These are phyloP conservation scores for Metarhizium album DNA, from an alignment of 2,329 filamentous ascomycete genomes.

Conservation along the genomic window DNA sequence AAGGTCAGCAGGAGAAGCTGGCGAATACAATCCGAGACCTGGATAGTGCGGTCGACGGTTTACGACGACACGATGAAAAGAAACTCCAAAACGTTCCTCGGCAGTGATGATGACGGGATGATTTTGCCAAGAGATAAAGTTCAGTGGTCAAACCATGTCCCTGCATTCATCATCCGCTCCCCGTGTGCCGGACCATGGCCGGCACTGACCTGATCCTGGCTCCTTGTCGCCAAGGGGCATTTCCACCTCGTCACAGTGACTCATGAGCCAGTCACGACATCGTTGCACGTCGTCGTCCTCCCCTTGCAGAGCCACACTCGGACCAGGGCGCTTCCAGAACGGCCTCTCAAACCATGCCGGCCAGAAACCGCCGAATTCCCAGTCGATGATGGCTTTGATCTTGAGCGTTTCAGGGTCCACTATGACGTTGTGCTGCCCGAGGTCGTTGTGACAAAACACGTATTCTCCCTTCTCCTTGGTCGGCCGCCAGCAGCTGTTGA, in stretches of 20 bases:
- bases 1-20: no score
- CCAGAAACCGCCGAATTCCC: conserved; percentile 25
- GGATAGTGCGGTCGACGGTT: no score
- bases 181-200: background rate
- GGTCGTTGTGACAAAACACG: conserved; percentile 10
- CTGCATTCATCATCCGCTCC: background rate
- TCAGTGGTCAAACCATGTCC: no score
- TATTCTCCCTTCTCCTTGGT: conserved; percentile 4
- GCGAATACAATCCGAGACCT: no score
- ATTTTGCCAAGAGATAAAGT: no score
- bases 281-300: conserved; percentile 6
- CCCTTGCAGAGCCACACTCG: conserved; percentile 6
- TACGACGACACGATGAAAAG: no score
- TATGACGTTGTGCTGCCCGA: conserved; percentile 10
- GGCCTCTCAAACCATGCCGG: conserved; percentile 12
- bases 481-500: conserved; percentile 7
- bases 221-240: background rate
- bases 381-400: conserved; percentile 22
- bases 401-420: conserved; percentile 14
- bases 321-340: conserved; percentile 10
- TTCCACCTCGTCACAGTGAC: conserved; percentile 4
- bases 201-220: background rate
- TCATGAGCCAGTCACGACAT: conserved; percentile 5
- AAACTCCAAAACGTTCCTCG: no score
- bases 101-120: no score